These are phyloP conservation scores for Gymnopus androsaceus DNA, from an alignment of 1,284 basidiomycete species.

Conservation along the genomic window DNA sequence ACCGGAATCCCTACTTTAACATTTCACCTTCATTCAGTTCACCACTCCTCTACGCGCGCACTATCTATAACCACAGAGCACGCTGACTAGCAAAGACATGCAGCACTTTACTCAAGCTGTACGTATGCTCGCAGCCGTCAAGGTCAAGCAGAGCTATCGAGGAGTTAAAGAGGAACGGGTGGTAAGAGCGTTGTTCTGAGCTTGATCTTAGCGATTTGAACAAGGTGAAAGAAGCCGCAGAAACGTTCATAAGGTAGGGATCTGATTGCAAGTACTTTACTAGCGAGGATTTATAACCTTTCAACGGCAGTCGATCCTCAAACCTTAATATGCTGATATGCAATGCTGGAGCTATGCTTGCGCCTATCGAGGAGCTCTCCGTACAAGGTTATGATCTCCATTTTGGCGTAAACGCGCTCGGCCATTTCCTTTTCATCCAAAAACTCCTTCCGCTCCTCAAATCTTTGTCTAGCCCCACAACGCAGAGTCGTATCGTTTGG, in stretches of 20 bases:
- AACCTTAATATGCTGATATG: neutral
- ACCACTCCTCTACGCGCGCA: too few species aligned
- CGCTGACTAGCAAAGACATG: too few species aligned
- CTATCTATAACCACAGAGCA: too few species aligned
- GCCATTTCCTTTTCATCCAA: slow-evolving; percentile 49
- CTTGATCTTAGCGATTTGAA: slow-evolving; percentile 61
- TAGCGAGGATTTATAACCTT: neutral
- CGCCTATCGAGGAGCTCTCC: slow-evolving; percentile 46
- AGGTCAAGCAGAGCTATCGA: slow-evolving; percentile 52
- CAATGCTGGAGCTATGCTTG: slow-evolving; percentile 52
- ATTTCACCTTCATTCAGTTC: too few species aligned
- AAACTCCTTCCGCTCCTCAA: slow-evolving; percentile 52
- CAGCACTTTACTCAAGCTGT: too few species aligned
- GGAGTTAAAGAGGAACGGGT: slow-evolving; percentile 46
- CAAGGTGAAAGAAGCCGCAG: slow-evolving; percentile 51
- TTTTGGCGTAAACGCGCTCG: slow-evolving; percentile 56
- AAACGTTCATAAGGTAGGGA: slow-evolving; percentile 42
- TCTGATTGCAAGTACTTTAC: neutral
- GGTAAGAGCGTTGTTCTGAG: slow-evolving; percentile 47
- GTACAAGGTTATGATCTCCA: slow-evolving; percentile 55
- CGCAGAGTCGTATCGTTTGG: slow-evolving; percentile 49
- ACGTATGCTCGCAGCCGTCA: too few species aligned
- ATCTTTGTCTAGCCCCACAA: slow-evolving; percentile 34
- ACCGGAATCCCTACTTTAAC: too few species aligned
- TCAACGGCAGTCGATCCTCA: neutral